These are phyloP conservation scores for Microbotryum saponariae DNA, from an alignment of 1,284 basidiomycete species.

Conservation along the genomic window DNA sequence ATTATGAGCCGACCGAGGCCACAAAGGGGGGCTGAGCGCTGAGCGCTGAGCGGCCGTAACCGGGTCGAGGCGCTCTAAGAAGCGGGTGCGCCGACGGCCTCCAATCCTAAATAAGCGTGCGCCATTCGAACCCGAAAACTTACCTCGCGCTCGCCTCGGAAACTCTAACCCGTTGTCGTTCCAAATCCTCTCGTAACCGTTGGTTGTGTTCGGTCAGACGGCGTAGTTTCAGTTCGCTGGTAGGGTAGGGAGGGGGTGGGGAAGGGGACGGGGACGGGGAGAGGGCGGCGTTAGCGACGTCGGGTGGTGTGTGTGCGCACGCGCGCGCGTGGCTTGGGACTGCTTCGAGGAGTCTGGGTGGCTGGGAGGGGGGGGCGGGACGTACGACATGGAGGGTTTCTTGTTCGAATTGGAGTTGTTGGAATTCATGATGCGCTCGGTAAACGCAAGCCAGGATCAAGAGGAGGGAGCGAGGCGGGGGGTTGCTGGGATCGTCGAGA, in stretches of 20 bases:
- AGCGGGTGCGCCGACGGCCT: too few relatives aligned
- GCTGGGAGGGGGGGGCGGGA: not conserved
- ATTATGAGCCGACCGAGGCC: too few relatives aligned
- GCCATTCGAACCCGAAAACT: conserved; percentile 35
- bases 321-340: not conserved
- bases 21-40: too few relatives aligned
- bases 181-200: conserved; percentile 79
- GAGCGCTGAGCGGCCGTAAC: too few relatives aligned
- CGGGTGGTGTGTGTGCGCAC: not conserved
- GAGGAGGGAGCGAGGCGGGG: too few relatives aligned
- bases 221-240: conserved; percentile 78
- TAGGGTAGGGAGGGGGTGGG: not conserved
- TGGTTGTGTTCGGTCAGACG: conserved; percentile 88
- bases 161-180: conserved; percentile 74
- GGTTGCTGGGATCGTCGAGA: too few relatives aligned
- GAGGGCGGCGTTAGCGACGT: not conserved
- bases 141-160: conserved; percentile 86
- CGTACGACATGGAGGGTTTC: conserved; percentile 31
- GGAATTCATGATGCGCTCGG: too few relatives aligned
- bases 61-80: too few relatives aligned
- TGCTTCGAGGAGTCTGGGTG: not conserved
- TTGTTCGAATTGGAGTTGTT: not conserved
- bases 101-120: too few relatives aligned
- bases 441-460: too few relatives aligned
- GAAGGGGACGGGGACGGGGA: not conserved